Evolutionary conservation across 1,139 yeast species (phyloP), one percentile per base, ranked within the genome.

Genomic region (Yamadazyma trypodendri): DNA sequence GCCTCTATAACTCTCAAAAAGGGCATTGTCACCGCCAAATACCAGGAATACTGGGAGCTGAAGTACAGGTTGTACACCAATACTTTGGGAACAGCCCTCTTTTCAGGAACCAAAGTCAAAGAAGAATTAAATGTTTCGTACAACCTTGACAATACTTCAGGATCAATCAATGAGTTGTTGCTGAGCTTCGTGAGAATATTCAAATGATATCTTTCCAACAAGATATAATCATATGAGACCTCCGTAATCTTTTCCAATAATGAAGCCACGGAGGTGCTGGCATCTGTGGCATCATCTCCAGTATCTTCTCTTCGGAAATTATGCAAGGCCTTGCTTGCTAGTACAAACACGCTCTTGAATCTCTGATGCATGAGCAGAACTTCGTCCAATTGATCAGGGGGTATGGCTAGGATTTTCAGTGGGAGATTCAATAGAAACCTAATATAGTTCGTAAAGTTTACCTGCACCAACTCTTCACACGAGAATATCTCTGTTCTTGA

Each of bases 41-140:
- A 64, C 76, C 75, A 70, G 1, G 68, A 52, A 46, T 60, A 64
- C 41, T 65, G 68, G 3, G 60, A 53, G 43, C 71, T 64, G 45
- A 55, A 65, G 31, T 55, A 52, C 2, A 61, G 52, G 44, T 69
- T 71, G 48, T 49, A 69, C 13, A 63, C 40, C 33, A 71, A 50
- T 0, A 69, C 65, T 40, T 67, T 69, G 4, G 60, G 51, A 29
- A 56, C 51, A 23, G 46, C 52, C 6, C 38, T 41, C 12, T 37
- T 42, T 13, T 42, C 40, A 6, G 23, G 28, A 2, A 25, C 27
- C 13, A n/a, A 16, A 13, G n/a, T 32, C 20, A 38, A 50, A 14
- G 50, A 37, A 18, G 46, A 46, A 1, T 48, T 42, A 32, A 52
- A 62, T 20, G 38, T 43, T 5, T 52, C 46, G 41, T 59, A 68